A percentile compares a stretch with the other conserved stretches of the same genome.
phyloP scores from a whole-genome alignment of 805 yeast genomes.

The Ogataea siamensis region DNA sequence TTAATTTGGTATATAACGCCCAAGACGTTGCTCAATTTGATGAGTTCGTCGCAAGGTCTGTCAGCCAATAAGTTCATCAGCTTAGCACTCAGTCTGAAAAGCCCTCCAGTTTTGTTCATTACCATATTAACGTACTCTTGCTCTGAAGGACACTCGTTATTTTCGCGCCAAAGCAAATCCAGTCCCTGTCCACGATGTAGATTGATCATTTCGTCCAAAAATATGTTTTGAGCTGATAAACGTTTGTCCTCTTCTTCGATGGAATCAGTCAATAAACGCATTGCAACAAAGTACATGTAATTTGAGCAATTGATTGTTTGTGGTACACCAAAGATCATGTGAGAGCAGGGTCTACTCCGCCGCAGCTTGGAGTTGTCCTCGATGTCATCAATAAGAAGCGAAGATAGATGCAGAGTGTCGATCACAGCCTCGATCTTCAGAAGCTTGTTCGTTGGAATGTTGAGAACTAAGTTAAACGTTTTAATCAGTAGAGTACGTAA shows the following conservation, averaged over 20 bases:
- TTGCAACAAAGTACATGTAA: conserved; percentile 74
- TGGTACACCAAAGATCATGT: conserved; percentile 71
- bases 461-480: conserved; percentile 52
- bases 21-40: conserved; percentile 67
- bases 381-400: conserved; percentile 79
- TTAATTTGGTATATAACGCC: conserved; percentile 83
- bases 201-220: conserved; percentile 72
- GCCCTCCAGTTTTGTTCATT: conserved; percentile 84
- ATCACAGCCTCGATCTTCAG: conserved; percentile 44
- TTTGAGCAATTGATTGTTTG: conserved; percentile 81
- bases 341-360: conserved; percentile 80
- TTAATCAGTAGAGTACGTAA: conserved; percentile 47
- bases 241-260: conserved; percentile 22
- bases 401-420: conserved; percentile 63
- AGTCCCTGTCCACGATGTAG: conserved; percentile 88
- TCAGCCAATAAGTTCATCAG: conserved; percentile 44
- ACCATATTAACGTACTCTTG: conserved; percentile 76
- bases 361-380: conserved; percentile 75
- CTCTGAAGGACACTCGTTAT: conserved; percentile 54
- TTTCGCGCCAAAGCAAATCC: conserved; percentile 87
- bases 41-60: conserved; percentile 30
- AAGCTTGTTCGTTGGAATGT: conserved; percentile 40
- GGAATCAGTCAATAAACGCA: conserved; percentile 42
- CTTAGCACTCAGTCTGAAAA: conserved; percentile 71
- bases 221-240: conserved; percentile 38